Evolutionary conservation across 352 stramenopile species (phyloP).

Genomic region (Elongisporangium anandrum): DNA sequence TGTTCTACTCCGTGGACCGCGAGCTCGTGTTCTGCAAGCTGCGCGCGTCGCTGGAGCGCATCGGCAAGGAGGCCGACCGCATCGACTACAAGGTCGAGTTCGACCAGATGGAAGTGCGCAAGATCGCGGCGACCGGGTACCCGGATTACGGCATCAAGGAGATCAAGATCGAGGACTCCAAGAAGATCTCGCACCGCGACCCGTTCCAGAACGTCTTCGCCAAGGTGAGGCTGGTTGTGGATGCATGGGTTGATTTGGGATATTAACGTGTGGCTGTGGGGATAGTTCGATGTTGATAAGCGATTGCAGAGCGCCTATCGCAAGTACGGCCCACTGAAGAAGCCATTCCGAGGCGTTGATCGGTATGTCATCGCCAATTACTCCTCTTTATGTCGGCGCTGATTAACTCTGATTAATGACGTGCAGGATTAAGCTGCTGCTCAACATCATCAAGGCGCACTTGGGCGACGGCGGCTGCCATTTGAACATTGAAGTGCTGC

Average conservation of each 20-base stretch:
- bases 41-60: constrained; percentile 52
- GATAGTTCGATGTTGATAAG: constrained; percentile 52
- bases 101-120: constrained; percentile 46
- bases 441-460: constrained; percentile 63
- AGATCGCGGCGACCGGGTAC: constrained; percentile 50
- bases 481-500: constrained; percentile 48
- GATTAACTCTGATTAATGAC: not conserved
- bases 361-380: constrained; percentile 16
- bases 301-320: constrained; percentile 60
- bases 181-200: constrained; percentile 45
- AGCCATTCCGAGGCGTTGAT: constrained; percentile 68
- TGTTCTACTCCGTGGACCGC: constrained; percentile 71
- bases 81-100: constrained; percentile 84
- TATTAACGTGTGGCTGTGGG: not conserved
- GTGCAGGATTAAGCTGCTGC: constrained; percentile 59
- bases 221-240: constrained; percentile 25
- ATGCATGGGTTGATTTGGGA: not conserved
- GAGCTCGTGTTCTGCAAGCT: constrained; percentile 78
- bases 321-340: constrained; percentile 67
- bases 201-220: constrained; percentile 71
- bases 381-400: not conserved
- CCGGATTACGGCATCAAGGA: constrained; percentile 52
- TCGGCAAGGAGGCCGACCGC: constrained; percentile 65
- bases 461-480: constrained; percentile 49
- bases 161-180: constrained; percentile 55